Evolutionary conservation across 331 rosid species (phyloP), one percentile per base, ranked within the genome.

Genomic region (Telfairia occidentalis): DNA sequence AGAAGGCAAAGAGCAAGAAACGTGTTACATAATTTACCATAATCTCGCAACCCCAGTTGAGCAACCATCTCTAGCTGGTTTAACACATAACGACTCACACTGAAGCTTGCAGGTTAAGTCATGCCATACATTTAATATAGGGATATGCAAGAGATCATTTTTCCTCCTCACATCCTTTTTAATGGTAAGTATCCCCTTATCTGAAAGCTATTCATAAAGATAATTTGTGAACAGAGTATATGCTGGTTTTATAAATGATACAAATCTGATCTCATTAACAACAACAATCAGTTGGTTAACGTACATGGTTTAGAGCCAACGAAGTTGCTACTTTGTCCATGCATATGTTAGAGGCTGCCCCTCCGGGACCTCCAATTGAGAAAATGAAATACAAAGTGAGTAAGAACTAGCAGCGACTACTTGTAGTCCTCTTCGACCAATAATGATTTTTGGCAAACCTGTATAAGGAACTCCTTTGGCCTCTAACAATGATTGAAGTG

Each of bases 241-340:
- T 40, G 37, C 40, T 43, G 48, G 38, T 23, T 58, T 24, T n/a
- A 58, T 9, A 29, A 9, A 18, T 58, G 23, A 34, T 7, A 40
- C 23, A 40, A 42, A 3, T 12, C 35, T 45, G 52, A n/a, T n/a
- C 15, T 65, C n/a, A 0, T 58, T 29, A 42, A 43, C 9, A 38
- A 75, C 16, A 76, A 60, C 49, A 50, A 64, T 53, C 58, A 74
- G 66, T 54, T 40, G 76, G 79, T 64, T 40, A 78, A 73, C 85
- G 13, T 91, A 94, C 97, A 84, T 89, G 86, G 69, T 88, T 83
- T 77, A 91, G 82, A 69, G 95, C 85, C 79, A 85, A 86, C 42
- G 98, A 94, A 15, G 98, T 94, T 60, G 92, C 88, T 73, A 91
- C 88, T 89, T 94, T 94, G 86, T 94, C 98, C 95, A 94, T 94